Evolutionary conservation across 179 eudicot genomes (phyloP), one percentile per base, ranked within the genome.

Genomic region (Kewa caespitosa): DNA sequence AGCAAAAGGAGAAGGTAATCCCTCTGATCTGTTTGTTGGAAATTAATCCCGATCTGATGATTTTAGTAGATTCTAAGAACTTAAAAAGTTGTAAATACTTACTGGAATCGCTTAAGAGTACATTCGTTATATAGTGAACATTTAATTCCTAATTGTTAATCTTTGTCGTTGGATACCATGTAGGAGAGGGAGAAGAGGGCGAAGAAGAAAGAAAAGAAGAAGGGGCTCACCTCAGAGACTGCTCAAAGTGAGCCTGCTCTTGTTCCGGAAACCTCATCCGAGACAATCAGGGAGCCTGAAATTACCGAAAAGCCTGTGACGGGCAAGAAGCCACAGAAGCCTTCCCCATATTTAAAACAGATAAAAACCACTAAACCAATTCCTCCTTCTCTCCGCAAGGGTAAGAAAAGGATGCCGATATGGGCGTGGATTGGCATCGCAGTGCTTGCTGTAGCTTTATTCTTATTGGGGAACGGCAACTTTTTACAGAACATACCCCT

Each of bases 151-250:
- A 68, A 77, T 12, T 62, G 39, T 73, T 15, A 20, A 31, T 37
- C 0, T 50, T 36, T 33, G 42, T 8, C 31, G 36, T 60, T 8
- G 57, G 69, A 52, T 60, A 37, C 59, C 50, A 34, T 89, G 78
- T 76, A 95, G 99, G 98, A 90, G 83, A 85, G 84, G 67, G 96
- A 95, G 81, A 95, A 84, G 89, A 92, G 87, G 73, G 82, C 93
- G 74, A 91, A 83, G 85, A 95, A 93, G 91, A 95, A 90, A 87
- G 90, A 84, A 78, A 92, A 81, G 80, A 90, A 86, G 89, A 87
- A 78, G 81, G 84, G 83, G 28, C 70, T 31, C 59, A 70, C 38
- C 6, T 62, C 83, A 20, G 92, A 81, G 72, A 70, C 22, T 17
- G 17, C 82, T 32, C 84, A 79, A 72, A 79, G 70, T 38, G 95